Evolutionary conservation across 164 flowering plant species (phyloP).

Genomic region (Vitis rotundifolia): DNA sequence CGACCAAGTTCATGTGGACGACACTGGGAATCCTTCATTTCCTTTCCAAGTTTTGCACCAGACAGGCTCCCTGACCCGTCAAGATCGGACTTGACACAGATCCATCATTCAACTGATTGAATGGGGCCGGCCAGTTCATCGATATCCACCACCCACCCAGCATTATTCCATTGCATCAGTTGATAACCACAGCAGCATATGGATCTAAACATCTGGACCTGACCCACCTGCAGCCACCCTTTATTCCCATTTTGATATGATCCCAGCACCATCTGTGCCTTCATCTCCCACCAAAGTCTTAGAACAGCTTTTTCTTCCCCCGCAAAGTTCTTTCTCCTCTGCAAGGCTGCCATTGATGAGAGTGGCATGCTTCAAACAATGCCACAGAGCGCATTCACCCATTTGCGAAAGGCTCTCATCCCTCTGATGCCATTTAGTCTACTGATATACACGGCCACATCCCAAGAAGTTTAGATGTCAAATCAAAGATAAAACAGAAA

Average conservation of each 20-base stretch:
- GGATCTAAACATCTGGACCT: not conserved
- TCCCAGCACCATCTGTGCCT: not conserved
- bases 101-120: too few relatives aligned
- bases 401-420: constrained; percentile 33
- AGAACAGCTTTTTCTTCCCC: not conserved
- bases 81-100: not conserved
- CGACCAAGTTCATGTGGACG: constrained; percentile 14
- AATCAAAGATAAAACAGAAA: not conserved
- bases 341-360: constrained; percentile 4
- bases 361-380: constrained; percentile 37
- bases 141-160: not conserved
- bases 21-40: not conserved
- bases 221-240: constrained; percentile 4
- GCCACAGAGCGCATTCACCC: constrained; percentile 31
- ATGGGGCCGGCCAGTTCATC: not conserved
- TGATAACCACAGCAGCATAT: not conserved
- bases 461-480: constrained; percentile 27
- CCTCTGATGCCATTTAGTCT: constrained; percentile 30
- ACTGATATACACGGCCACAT: constrained; percentile 43
- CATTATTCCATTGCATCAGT: not conserved
- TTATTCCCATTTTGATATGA: not conserved
- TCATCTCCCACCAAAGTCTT: not conserved
- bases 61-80: not conserved
- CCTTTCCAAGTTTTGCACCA: not conserved
- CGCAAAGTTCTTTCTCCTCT: not conserved